Evolutionary conservation across 2,329 filamentous ascomycete genomes (phyloP).

Genomic region (Phyllosticta ampelicida): DNA sequence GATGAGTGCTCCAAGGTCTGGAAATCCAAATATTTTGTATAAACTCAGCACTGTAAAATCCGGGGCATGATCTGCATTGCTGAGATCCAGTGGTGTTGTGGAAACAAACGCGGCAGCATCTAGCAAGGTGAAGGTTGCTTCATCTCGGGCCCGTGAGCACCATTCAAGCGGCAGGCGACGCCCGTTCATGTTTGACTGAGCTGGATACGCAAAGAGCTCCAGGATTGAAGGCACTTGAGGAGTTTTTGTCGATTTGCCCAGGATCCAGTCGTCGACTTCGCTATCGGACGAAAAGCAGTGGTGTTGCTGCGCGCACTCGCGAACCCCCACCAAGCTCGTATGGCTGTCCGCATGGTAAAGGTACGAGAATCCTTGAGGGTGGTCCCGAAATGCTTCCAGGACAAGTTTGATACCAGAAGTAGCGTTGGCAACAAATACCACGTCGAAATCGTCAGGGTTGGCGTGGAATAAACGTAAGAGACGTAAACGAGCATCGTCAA

Average conservation of each 20-base stretch:
- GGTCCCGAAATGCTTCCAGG: slow-evolving; percentile 61
- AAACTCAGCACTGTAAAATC: slow-evolving; percentile 85
- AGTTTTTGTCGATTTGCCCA: slow-evolving; percentile 20
- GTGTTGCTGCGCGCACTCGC: slow-evolving; percentile 55
- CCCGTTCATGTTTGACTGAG: slow-evolving; percentile 89
- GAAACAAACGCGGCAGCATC: slow-evolving; percentile 76
- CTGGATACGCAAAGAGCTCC: slow-evolving; percentile 67
- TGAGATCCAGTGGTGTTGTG: slow-evolving; percentile 65
- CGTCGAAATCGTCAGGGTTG: slow-evolving; percentile 68
- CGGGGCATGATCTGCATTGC: slow-evolving; percentile 49
- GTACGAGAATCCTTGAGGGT: slow-evolving; percentile 64
- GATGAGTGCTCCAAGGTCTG: slow-evolving; percentile 76
- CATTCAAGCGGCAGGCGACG: slow-evolving; percentile 61
- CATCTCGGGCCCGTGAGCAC: slow-evolving; percentile 35
- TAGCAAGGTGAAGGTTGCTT: slow-evolving; percentile 54
- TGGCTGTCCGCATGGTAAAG: slow-evolving; percentile 76
- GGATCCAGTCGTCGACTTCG: slow-evolving; percentile 56
- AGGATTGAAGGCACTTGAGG: slow-evolving; percentile 15
- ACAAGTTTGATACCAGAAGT: slow-evolving; percentile 86
- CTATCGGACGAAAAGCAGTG: slow-evolving; percentile 54
- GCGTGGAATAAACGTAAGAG: slow-evolving; percentile 71
- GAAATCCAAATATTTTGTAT: slow-evolving; percentile 98
- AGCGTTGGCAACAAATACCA: slow-evolving; percentile 86
- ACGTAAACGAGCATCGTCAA: slow-evolving; percentile 65
- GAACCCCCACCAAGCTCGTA: slow-evolving; percentile 73